These are phyloP conservation scores for Candida albicans DNA, from an alignment of 1,139 yeast genomes.

Conservation along the genomic window DNA sequence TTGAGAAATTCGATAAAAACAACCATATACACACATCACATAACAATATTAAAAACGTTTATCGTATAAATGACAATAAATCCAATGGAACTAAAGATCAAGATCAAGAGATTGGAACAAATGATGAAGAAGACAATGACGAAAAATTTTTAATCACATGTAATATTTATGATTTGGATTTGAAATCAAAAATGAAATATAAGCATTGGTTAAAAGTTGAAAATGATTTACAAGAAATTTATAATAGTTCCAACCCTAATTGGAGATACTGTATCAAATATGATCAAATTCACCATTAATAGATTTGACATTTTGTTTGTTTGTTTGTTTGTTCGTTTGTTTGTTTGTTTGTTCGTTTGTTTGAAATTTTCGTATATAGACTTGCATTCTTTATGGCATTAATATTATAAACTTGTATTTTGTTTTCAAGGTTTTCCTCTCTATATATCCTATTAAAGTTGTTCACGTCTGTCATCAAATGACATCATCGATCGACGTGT, in stretches of 20 bases:
- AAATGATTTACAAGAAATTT: conserved; percentile 32
- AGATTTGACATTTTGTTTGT: too few species aligned
- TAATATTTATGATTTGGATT: conserved; percentile 46
- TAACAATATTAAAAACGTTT: conserved; percentile 33
- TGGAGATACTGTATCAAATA: conserved; percentile 37
- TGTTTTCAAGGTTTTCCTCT: too few species aligned
- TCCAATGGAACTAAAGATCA: neutral
- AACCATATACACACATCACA: conserved; percentile 37
- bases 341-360: conserved; percentile 17
- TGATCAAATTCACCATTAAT: neutral
- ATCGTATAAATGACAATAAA: conserved; percentile 21
- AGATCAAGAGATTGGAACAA: neutral
- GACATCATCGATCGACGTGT: too few species aligned
- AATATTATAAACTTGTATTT: too few species aligned
- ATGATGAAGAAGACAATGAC: neutral
- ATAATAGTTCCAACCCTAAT: conserved; percentile 34
- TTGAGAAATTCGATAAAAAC: conserved; percentile 34
- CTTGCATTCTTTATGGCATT: too few species aligned
- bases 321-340: conserved; percentile 16
- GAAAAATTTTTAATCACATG: conserved; percentile 34
- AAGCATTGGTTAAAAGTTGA: conserved; percentile 46
- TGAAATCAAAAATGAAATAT: conserved; percentile 41
- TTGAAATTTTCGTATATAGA: conserved; percentile 21
- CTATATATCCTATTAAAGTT: too few species aligned
- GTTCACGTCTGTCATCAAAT: too few species aligned